These are phyloP conservation scores for Ustilago sp. DNA, from an alignment of 1,284 basidiomycete genomes.

Conservation along the genomic window DNA sequence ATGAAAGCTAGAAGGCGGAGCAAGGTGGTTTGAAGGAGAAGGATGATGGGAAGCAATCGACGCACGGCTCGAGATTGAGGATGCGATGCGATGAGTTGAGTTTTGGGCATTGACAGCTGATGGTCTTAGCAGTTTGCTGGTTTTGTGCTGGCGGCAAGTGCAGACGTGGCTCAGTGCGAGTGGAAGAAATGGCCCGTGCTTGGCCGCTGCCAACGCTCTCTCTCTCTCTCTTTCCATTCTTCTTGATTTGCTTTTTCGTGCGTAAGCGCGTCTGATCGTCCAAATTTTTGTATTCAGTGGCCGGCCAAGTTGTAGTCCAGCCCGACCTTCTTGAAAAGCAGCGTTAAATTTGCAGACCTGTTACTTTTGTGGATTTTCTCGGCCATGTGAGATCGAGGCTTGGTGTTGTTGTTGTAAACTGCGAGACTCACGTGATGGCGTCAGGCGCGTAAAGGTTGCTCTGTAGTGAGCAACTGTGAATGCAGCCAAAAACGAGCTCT, in stretches of 20 bases:
- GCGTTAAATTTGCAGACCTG: background rate
- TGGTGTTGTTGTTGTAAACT: background rate
- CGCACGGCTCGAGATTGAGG: background rate
- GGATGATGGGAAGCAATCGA: background rate
- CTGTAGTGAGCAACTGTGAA: background rate
- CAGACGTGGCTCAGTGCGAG: constrained; percentile 28
- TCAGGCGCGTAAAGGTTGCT: constrained; percentile 12
- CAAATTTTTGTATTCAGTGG: constrained; percentile 7
- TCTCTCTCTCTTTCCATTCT: constrained; percentile 1
- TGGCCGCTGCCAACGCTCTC: constrained; percentile 13
- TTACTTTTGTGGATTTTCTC: background rate
- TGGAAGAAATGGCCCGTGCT: constrained; percentile 38
- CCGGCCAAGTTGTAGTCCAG: background rate
- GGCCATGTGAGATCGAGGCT: constrained; percentile 10
- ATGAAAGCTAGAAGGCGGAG: background rate
- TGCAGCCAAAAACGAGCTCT: constrained; percentile 2
- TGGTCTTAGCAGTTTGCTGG: constrained; percentile 14
- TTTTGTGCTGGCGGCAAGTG: constrained; percentile 11
- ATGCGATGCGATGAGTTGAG: background rate
- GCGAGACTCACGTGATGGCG: constrained; percentile 21
- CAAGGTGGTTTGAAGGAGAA: background rate
- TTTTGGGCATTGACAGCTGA: constrained; percentile 5
- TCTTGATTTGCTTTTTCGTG: constrained; percentile 17
- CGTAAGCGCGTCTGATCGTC: constrained; percentile 21
- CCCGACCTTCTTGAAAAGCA: constrained; percentile 4